Conservation (phyloP, 208 protist species). For the Trypanosoma rangeli region DNA sequence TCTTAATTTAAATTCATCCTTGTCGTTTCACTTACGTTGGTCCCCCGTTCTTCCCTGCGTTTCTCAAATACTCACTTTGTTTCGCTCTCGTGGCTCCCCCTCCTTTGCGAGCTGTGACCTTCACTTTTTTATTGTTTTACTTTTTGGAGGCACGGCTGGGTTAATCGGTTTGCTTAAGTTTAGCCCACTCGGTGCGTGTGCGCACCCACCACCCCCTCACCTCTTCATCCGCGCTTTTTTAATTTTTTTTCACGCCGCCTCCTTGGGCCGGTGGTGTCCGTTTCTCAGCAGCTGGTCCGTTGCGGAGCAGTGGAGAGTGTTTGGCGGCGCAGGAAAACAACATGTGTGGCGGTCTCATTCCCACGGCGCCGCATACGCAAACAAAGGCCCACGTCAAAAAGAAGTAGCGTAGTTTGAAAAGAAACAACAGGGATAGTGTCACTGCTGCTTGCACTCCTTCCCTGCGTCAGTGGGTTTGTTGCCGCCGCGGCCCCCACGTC, state of each 20-base stretch:
- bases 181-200: neutral
- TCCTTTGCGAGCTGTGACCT: neutral
- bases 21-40: conserved; percentile 1
- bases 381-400: neutral
- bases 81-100: neutral
- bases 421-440: neutral
- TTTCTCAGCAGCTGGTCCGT: neutral
- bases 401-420: neutral
- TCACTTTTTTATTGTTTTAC: neutral
- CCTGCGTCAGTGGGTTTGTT: neutral
- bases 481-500: conserved; percentile 3
- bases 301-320: no score
- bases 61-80: neutral
- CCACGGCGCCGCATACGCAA: neutral
- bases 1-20: neutral
- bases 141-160: neutral
- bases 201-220: no score
- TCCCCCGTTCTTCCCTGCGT: neutral
- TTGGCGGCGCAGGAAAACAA: neutral
- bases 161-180: neutral
- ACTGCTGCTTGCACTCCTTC: conserved; percentile 32
- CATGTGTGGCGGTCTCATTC: neutral
- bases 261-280: neutral
- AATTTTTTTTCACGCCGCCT: neutral
- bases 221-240: neutral